Conservation (phyloP, 371 early-diverging fungal species). For the Mortierella sp. region DNA sequence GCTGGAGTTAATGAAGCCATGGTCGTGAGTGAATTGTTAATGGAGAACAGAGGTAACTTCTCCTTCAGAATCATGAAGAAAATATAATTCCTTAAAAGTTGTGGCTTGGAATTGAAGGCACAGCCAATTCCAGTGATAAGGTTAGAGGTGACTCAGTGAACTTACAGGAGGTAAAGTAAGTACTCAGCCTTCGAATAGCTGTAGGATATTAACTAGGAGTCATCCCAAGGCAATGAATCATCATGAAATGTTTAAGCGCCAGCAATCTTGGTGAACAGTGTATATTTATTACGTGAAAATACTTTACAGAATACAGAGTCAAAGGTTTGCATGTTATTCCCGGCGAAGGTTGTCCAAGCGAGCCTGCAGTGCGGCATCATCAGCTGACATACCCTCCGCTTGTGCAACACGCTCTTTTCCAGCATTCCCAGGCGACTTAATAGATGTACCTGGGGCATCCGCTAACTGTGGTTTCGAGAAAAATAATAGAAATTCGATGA, state of each 20-base stretch:
- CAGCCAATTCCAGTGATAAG: too few relatives aligned
- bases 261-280: too few relatives aligned
- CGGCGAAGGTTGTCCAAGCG: conserved; percentile 89
- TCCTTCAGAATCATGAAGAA: not conserved
- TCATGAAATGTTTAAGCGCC: too few relatives aligned
- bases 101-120: conserved; percentile 4
- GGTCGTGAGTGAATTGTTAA: not conserved
- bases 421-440: conserved; percentile 62
- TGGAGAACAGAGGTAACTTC: not conserved
- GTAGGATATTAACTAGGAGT: not conserved
- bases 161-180: not conserved
- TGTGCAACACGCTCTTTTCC: conserved; percentile 58
- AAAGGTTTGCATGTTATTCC: conserved; percentile 66
- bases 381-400: conserved; percentile 69
- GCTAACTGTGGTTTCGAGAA: conserved; percentile 26
- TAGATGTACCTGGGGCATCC: conserved; percentile 58
- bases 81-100: not conserved
- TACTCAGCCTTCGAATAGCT: not conserved
- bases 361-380: conserved; percentile 92
- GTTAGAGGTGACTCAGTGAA: not conserved
- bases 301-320: conserved; percentile 1
- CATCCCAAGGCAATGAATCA: too few relatives aligned
- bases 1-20: conserved; percentile 69
- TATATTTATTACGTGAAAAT: conserved; percentile 2
- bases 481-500: conserved; percentile 1